Base-by-base conservation (phyloP, 2,329 filamentous ascomycete species). In the Calonectria multiphialidica region DNA sequence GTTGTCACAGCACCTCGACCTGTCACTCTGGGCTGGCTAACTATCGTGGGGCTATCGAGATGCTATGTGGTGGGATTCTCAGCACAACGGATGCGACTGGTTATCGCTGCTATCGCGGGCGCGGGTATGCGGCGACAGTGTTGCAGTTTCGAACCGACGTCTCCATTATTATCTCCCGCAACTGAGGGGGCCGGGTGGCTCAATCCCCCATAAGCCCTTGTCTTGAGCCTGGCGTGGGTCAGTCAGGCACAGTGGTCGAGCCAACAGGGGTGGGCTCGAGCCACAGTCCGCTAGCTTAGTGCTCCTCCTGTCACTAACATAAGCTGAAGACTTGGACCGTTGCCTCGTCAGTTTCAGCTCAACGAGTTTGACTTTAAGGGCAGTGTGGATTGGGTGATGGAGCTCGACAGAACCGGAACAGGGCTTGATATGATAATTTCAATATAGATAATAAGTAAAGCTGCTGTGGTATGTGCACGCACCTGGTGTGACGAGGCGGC, bases 331-430 rank as follows among this genome's bases (percentile, higher is more conserved):
- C 67, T 69, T 72, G 64, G 50, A 61, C 42, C 18, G 21, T 66
- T 70, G 70, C 74, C 72, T 71, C 74, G 49, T 71, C 45, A 33
- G 59, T 42, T 57, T 74, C 74, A 75, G 74, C 74, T 75, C 74
- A 75, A 70, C 70, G 72, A 44, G 49, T 50, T 33, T 66, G 33
- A 35, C 45, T 28, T 50, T 35, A 18, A 66, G 57, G 47, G 21
- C 33, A 57, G 66, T 28, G 16, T 28, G 16, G 23, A 18, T 37
- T 37, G 23, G 23, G 65, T 44, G 57, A 8, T 44, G 33, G 16
- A 28, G 40, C 42, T 42, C 37, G 42, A 40, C 33, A 45, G 23
- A 61, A 49, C 50, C 28, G 55, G 21, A 33, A 53, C 44, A 42
- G 8, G 66, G 55, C 66, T 42, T 49, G 18, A 25, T 25, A 47